These are phyloP conservation scores for Geranomyces michiganensis DNA, from an alignment of 192 early-diverging fungal genomes.

Conservation along the genomic window DNA sequence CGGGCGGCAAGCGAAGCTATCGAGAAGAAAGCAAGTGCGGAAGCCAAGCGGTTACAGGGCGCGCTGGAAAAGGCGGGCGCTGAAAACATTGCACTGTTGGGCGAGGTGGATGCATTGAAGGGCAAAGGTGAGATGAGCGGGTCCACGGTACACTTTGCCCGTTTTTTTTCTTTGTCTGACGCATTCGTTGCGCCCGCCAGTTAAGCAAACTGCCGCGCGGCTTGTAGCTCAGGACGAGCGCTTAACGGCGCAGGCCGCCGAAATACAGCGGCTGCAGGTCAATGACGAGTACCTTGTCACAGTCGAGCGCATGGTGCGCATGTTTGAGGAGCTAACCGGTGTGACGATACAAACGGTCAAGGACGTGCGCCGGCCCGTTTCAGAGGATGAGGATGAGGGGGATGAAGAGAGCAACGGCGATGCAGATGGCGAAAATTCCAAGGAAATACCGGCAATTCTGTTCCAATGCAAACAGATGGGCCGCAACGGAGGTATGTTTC, in stretches of 20 bases:
- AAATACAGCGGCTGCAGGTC: slow-evolving; percentile 22
- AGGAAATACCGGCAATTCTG: slow-evolving; percentile 26
- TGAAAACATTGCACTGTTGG: slow-evolving; percentile 1
- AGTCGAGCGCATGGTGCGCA: slow-evolving; percentile 44
- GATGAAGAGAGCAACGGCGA: not conserved
- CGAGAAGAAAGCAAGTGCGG: not conserved
- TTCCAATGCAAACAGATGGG: slow-evolving; percentile 37
- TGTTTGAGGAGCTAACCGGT: slow-evolving; percentile 45
- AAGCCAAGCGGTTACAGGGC: not conserved
- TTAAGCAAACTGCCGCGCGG: not conserved
- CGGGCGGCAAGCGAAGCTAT: not conserved
- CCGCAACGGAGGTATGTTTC: slow-evolving; percentile 32
- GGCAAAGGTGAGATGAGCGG: slow-evolving; percentile 17
- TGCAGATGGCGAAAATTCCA: slow-evolving; percentile 17
- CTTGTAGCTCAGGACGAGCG: not conserved
- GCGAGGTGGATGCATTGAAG: slow-evolving; percentile 16
- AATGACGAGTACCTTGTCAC: slow-evolving; percentile 37
- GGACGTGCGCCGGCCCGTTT: slow-evolving; percentile 21
- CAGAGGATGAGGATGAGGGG: slow-evolving; percentile 2
- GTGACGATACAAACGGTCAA: slow-evolving; percentile 42
- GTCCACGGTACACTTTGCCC: too few relatives aligned
- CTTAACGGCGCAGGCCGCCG: not conserved
- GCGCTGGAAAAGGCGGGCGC: not conserved
- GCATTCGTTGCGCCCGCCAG: not conserved
- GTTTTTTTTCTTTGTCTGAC: not conserved